Conservation (phyloP, 805 yeast genomes). For the Starmerella bombicola region DNA sequence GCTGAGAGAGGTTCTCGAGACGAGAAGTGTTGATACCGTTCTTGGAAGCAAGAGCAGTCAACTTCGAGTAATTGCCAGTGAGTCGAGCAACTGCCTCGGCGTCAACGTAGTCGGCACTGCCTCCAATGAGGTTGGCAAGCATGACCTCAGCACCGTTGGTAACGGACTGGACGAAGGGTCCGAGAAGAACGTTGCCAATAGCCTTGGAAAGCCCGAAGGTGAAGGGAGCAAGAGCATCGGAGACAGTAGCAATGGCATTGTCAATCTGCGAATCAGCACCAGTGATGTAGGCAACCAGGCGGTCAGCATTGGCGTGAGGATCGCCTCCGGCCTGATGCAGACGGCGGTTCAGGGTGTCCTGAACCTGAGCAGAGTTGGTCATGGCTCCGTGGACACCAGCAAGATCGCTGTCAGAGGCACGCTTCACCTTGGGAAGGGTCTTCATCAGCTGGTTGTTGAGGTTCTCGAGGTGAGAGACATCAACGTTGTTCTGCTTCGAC, state of each 20-base stretch:
- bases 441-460: slow-evolving; percentile 17
- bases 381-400: slow-evolving; percentile 16
- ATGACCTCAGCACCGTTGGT: slow-evolving; percentile 27
- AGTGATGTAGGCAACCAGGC: slow-evolving; percentile 21
- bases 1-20: slow-evolving; percentile 6
- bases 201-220: slow-evolving; percentile 16
- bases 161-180: slow-evolving; percentile 24
- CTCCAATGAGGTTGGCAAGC: slow-evolving; percentile 22
- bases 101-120: slow-evolving; percentile 13
- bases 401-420: slow-evolving; percentile 3
- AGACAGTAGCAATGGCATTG: slow-evolving; percentile 22
- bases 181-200: slow-evolving; percentile 7
- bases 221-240: slow-evolving; percentile 17
- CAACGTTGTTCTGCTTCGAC: slow-evolving; percentile 17
- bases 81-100: slow-evolving; percentile 11
- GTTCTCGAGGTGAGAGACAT: slow-evolving; percentile 14
- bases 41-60: slow-evolving; percentile 11
- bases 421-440: slow-evolving; percentile 7
- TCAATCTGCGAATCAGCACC: slow-evolving; percentile 28
- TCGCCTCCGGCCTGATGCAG: slow-evolving; percentile 8
- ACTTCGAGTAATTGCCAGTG: slow-evolving; percentile 16
- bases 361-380: slow-evolving; percentile 16
- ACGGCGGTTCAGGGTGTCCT: slow-evolving; percentile 13
- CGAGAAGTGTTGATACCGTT: slow-evolving; percentile 13
- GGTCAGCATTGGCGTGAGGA: slow-evolving; percentile 11